Evolutionary conservation across 1,284 basidiomycete genomes (phyloP), one percentile per base, ranked within the genome.

Genomic region (Stygiomarasmius scandens): DNA sequence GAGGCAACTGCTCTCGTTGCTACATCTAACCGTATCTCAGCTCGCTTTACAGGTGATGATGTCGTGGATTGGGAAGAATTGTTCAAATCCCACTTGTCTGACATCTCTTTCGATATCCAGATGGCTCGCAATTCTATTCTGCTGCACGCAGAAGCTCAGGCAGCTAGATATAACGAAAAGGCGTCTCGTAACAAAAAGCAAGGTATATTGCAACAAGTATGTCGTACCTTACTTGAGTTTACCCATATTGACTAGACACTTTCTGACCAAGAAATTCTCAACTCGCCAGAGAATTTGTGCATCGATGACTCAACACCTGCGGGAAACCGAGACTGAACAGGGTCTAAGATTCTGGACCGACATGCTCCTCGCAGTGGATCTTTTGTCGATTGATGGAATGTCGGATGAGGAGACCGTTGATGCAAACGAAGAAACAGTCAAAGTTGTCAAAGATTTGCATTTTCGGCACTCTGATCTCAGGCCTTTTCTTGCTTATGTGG

Each of bases 391-490:
- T 16, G 52, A 32, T n/a, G 52, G 52, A 11, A 45, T 54, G 41
- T 54, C 52, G 12, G 52, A 54, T 47, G 52, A 54, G 24, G 52
- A 54, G 29, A 45, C 45, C 3, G 44, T n/a, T 8, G 12, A 20
- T 16, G 27, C 34, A 34, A 45, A 14, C 5, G 27, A 48, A 29
- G 45, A 54, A 25, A 12, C 3, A 11, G 45, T 54, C 11, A 47
- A 44, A 11, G 20, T 47, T 20, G 29, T 54, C n/a, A 48, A 34
- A 29, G 44, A 47, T 16, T 8, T 38, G 12, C 25, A 47, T 8
- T 54, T 54, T 48, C 53, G 53, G 10, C 53, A 54, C 27, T 45
- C 53, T 6, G 44, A 32, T 47, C 48, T 54, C 16, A 41, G 45
- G 16, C 2, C n/a, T 19, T 45, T 54, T 48, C 45, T 54, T 32